phyloP scores from a whole-genome alignment of 1,139 yeast species.

The Kodamaea anthophila region DNA sequence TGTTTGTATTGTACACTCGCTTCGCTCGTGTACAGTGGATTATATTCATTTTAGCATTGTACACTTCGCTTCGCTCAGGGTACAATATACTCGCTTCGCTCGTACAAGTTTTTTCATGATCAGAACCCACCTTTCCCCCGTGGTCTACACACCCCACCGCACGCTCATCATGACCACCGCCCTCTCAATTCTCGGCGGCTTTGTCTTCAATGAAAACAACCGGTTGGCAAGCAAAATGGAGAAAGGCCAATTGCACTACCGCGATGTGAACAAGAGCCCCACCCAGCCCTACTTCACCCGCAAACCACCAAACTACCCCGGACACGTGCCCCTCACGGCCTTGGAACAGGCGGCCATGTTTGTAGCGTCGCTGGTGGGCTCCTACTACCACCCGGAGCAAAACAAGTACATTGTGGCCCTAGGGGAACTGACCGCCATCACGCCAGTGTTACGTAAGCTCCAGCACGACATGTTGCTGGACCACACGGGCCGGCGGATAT shows the following conservation, averaged over 20 bases:
- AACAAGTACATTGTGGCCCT: slow-evolving; percentile 83
- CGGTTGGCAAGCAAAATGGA: slow-evolving; percentile 55
- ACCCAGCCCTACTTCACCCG: slow-evolving; percentile 30
- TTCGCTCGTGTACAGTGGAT: no score
- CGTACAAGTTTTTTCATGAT: slow-evolving; percentile 1
- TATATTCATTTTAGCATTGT: no score
- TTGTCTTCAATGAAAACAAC: slow-evolving; percentile 43
- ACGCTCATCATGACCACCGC: slow-evolving; percentile 12
- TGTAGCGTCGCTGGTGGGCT: slow-evolving; percentile 74
- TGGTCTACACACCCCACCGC: slow-evolving; percentile 1
- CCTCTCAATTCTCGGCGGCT: slow-evolving; percentile 14
- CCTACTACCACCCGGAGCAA: slow-evolving; percentile 75
- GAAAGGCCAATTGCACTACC: slow-evolving; percentile 45
- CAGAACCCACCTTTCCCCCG: slow-evolving; percentile 1
- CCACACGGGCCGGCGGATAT: slow-evolving; percentile 67
- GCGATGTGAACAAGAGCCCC: slow-evolving; percentile 24
- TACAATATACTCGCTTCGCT: not conserved
- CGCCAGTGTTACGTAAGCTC: slow-evolving; percentile 54
- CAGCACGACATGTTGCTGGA: slow-evolving; percentile 72
- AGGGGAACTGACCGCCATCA: slow-evolving; percentile 87
- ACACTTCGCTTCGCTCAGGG: no score
- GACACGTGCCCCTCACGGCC: slow-evolving; percentile 69
- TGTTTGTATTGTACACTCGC: no score
- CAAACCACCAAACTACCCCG: slow-evolving; percentile 55
- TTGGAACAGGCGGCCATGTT: slow-evolving; percentile 63